Evolutionary conservation across 495 filamentous ascomycete species (phyloP), one percentile per base, ranked within the genome.

Genomic region (Penicillium mononematosum): DNA sequence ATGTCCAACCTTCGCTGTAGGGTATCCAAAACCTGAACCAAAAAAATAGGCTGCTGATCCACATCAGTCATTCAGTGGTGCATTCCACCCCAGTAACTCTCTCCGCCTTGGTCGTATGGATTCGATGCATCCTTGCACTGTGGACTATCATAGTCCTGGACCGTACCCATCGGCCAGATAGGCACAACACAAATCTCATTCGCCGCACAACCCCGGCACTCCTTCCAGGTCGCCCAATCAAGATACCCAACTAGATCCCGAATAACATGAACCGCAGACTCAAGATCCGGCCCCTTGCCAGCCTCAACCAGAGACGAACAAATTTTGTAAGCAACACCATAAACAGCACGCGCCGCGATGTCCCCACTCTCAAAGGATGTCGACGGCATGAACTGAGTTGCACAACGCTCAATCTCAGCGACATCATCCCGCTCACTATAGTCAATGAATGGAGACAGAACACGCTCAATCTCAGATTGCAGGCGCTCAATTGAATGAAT

Each of bases 101-200:
- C 63, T 7, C 71, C 74, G 12, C 63, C 52, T 7, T 56, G 53
- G 16, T 58, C 53, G 38, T 62, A 62, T 3, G 66, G 66, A 8
- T 64, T 63, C 5, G 53, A 57, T 11, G 52, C 60, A 57, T 75
- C 72, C 43, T 60, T 64, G 55, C 83, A 86, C 42, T 70, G 67
- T 1, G 84, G 84, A 19, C 74, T 64, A 25, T 76, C 64, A 60
- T 83, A 78, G 55, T 86, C 83, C 19, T 81, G 72, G 0, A 71
- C 60, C 0, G 75, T 75, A 0, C 85, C 85, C 62, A 79, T 75
- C 0, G 85, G 86, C 83, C 85, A 88, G 65, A 88, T 83, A 1
- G 86, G 81, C 3, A 86, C 61, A n/a, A 85, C 77, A 68, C 85
- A 88, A n/a, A 85, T 73, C 66, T 88, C 82, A 53, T 84, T 78